Evolutionary conservation across 2,329 filamentous ascomycete genomes (phyloP).

Genomic region (Didymella pomorum): DNA sequence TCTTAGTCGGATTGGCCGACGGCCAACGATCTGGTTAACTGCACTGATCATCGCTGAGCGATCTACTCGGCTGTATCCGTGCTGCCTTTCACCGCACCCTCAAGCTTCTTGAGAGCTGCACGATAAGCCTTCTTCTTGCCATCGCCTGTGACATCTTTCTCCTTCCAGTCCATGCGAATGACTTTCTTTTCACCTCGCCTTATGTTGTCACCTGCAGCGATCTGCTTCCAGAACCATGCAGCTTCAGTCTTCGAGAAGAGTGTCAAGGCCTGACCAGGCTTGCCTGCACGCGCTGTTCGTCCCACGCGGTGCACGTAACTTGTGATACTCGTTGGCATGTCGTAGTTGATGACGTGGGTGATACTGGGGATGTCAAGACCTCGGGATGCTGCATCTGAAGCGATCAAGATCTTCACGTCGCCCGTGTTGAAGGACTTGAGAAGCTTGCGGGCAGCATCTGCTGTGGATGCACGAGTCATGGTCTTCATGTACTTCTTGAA

Average conservation of each 20-base stretch:
- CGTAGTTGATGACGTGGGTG: constrained; percentile 91
- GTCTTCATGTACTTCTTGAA: constrained; percentile 69
- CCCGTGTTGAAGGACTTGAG: constrained; percentile 70
- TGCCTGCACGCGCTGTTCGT: constrained; percentile 84
- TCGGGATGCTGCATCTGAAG: constrained; percentile 90
- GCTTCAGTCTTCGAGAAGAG: constrained; percentile 83
- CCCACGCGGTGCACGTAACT: constrained; percentile 93
- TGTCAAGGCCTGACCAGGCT: constrained; percentile 81
- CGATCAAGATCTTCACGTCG: constrained; percentile 77
- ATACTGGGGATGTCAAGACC: constrained; percentile 84
- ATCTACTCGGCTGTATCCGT: constrained; percentile 23
- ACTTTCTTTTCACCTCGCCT: constrained; percentile 56
- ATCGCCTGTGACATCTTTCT: constrained; percentile 52
- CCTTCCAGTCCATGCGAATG: constrained; percentile 54
- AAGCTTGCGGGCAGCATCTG: constrained; percentile 71
- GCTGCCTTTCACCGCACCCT: constrained; percentile 63
- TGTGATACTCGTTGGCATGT: constrained; percentile 80
- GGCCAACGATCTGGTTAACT: constrained; percentile 10
- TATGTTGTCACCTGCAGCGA: constrained; percentile 67
- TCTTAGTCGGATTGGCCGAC: constrained; percentile 12
- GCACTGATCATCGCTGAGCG: constrained; percentile 9
- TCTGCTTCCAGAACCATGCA: constrained; percentile 89
- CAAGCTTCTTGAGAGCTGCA: constrained; percentile 67
- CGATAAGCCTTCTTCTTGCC: constrained; percentile 55
- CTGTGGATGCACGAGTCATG: constrained; percentile 80